phyloP scores from a whole-genome alignment of 208 protist genomes.

The Acanthamoeba castellanii region DNA sequence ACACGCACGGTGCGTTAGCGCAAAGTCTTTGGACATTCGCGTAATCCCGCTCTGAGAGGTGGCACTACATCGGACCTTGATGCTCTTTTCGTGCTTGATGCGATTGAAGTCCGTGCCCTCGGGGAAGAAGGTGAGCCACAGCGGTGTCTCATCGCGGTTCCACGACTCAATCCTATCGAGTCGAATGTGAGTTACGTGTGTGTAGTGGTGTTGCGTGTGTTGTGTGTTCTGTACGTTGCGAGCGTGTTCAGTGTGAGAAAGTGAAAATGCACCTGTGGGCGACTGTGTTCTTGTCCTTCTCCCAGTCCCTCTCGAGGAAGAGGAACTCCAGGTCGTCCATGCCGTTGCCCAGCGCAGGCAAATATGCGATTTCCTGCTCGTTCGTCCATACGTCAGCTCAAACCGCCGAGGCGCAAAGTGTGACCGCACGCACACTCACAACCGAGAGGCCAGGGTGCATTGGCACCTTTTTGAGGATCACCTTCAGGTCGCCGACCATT shows the following conservation, averaged over 20 bases:
- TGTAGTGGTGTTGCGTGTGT: background rate
- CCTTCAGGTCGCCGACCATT: conserved; percentile 62
- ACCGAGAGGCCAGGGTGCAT: background rate
- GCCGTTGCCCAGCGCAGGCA: conserved; percentile 63
- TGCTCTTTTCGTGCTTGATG: conserved; percentile 28
- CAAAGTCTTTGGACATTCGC: background rate
- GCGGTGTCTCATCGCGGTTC: background rate
- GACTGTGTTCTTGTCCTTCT: conserved; percentile 47
- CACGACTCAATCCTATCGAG: conserved; percentile 39
- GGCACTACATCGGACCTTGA: conserved; percentile 16
- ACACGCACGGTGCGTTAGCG: background rate
- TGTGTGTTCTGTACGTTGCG: background rate
- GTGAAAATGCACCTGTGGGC: background rate
- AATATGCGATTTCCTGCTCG: conserved; percentile 24
- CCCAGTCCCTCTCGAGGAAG: conserved; percentile 68
- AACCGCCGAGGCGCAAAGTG: no score
- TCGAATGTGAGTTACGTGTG: no score
- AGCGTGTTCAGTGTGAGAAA: background rate
- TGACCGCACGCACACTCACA: no score
- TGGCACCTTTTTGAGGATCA: conserved; percentile 71
- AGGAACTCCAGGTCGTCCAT: conserved; percentile 75
- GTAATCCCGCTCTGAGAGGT: background rate
- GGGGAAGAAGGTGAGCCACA: conserved; percentile 75
- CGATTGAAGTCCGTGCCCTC: conserved; percentile 71
- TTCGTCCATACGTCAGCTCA: background rate